phyloP scores from a whole-genome alignment of 768 basidiomycete species.

The Paxillus ammoniavirescens region DNA sequence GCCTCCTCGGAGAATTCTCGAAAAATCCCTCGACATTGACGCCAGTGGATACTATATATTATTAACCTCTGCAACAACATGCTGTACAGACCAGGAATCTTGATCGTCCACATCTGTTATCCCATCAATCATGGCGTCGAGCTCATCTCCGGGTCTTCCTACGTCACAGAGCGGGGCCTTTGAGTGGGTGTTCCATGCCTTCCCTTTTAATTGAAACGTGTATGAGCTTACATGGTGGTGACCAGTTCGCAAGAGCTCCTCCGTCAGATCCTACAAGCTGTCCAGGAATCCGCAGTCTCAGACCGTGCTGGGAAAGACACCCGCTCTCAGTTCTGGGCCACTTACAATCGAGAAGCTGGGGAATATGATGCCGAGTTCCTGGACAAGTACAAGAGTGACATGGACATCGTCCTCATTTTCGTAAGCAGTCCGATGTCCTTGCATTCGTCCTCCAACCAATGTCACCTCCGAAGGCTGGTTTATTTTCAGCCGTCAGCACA shows the following conservation, averaged over 20 bases:
- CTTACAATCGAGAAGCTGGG: constrained; percentile 13
- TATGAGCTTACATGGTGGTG: background rate
- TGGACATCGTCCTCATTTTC: constrained; percentile 23
- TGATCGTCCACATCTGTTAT: no score
- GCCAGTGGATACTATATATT: no score
- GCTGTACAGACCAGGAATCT: no score
- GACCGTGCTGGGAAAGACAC: background rate
- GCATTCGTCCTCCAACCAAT: background rate
- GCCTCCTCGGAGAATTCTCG: no score
- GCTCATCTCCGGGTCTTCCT: background rate
- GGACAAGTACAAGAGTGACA: constrained; percentile 15
- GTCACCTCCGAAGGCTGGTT: constrained; percentile 30
- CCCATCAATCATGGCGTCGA: background rate
- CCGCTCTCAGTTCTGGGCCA: constrained; percentile 9
- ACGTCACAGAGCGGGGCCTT: background rate
- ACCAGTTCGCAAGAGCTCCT: background rate
- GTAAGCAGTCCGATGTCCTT: constrained; percentile 6
- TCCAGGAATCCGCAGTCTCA: background rate
- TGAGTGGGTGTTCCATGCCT: background rate
- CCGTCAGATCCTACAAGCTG: background rate
- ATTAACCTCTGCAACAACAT: no score
- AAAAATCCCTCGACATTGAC: no score
- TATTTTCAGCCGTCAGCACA: constrained; percentile 40
- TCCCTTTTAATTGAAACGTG: background rate
- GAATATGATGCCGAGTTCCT: constrained; percentile 16